Base-by-base conservation (phyloP, 1,284 basidiomycete species). In the Pseudozyma sp. region DNA sequence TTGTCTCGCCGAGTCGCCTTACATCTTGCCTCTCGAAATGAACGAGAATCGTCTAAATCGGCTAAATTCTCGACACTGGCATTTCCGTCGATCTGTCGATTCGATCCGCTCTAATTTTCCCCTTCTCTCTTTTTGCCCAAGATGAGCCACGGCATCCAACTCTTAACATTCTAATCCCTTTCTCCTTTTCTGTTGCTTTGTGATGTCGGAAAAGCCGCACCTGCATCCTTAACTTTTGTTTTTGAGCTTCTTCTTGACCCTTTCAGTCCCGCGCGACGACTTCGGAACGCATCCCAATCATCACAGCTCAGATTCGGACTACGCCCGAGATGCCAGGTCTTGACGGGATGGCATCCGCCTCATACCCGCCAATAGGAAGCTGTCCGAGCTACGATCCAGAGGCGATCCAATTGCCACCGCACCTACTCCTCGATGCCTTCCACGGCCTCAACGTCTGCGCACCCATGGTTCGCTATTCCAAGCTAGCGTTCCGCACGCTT, bases 381-480 rank as follows among this genome's bases (percentile, higher is more conserved):
- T 49, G 19, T 10, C 59, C 62, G 17, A 62, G 54, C 50, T 66
- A 71, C 52, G 68, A 71, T 35, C 50, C 54, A 7, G 58, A 54
- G 16, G 64, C 69, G 7, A 39, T 65, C 29, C 46, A 40, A 19
- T 59, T 61, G 24, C 64, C 75, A 10, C 77, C 78, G 16, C 78
- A 78, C 44, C 69, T 78, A 17, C 52, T 78, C 24, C 72, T 80
- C 17, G 65, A 65, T 56, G 58, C 69, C 2, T 80, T 77, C 45
- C 63, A 64, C 44, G 68, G 77, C 1, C 61, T 79, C 53, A 81
- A 78, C 50, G 66, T 77, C 17, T 66, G 78, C 80, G 88, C 87
- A 1, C 87, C 88, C 10, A 86, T 89, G 73, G 88, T 89, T 17
- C 85, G 89, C 33, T 89, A 88, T 73, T 88, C 87, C 39, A 90